Percentiles rank a stretch among this genome's conserved stretches.
These are phyloP conservation scores for Metschnikowia chrysomelidarum DNA, from an alignment of 805 yeast genomes.

Conservation along the genomic window DNA sequence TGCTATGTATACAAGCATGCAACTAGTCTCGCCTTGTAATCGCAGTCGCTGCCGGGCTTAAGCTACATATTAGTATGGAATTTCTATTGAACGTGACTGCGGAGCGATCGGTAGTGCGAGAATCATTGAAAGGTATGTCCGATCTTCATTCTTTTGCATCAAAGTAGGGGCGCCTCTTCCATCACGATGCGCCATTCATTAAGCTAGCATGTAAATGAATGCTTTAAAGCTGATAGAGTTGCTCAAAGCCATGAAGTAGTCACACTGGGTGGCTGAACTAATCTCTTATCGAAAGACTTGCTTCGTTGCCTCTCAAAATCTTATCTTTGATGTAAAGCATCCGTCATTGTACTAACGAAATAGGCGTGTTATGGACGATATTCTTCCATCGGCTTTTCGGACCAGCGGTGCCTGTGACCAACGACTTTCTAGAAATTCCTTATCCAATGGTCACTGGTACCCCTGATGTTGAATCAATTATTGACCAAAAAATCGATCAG, in stretches of 20 bases:
- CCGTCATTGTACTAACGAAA: constrained; percentile 10
- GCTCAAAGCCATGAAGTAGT: too few species aligned
- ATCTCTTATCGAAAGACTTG: too few species aligned
- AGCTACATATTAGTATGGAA: constrained; percentile 48
- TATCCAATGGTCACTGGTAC: constrained; percentile 51
- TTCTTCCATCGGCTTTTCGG: constrained; percentile 72
- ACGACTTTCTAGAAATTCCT: constrained; percentile 56
- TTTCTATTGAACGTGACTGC: constrained; percentile 46
- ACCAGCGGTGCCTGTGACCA: constrained; percentile 51
- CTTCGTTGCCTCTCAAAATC: not conserved
- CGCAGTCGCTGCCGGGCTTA: not conserved
- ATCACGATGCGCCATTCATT: too few species aligned
- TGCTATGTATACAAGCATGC: constrained; percentile 1
- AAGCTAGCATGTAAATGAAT: too few species aligned
- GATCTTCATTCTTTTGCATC: too few species aligned
- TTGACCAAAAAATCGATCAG: constrained; percentile 35
- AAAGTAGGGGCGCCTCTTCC: too few species aligned
- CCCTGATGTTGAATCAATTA: constrained; percentile 48
- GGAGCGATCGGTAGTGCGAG: constrained; percentile 53
- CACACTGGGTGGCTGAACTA: too few species aligned
- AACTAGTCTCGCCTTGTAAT: not conserved
- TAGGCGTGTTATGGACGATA: constrained; percentile 62
- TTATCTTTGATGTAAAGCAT: not conserved
- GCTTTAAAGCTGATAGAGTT: too few species aligned
- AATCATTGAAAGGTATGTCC: constrained; percentile 50